These are phyloP conservation scores for Phytophthora palmivora DNA, from an alignment of 352 stramenopile species.

Conservation along the genomic window DNA sequence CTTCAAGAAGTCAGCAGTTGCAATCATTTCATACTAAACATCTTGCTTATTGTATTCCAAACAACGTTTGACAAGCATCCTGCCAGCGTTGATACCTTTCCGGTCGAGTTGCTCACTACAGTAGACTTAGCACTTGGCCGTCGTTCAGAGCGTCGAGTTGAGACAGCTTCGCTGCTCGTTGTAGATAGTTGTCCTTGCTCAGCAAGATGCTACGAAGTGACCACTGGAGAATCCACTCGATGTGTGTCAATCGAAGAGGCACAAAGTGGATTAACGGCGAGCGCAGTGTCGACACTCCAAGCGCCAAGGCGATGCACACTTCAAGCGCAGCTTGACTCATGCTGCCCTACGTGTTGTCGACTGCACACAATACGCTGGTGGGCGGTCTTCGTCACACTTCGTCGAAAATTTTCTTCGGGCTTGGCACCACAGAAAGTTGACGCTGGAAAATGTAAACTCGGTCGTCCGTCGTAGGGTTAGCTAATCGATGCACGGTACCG, in stretches of 20 bases:
- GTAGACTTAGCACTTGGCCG: too few relatives aligned
- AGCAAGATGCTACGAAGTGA: conserved; percentile 11
- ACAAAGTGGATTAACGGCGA: conserved; percentile 24
- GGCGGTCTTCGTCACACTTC: conserved; percentile 1
- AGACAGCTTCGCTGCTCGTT: too few relatives aligned
- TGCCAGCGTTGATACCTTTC: too few relatives aligned
- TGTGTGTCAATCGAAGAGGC: conserved; percentile 31
- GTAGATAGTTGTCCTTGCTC: conserved; percentile 15
- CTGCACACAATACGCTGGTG: conserved; percentile 9
- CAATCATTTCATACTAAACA: conserved; percentile 13
- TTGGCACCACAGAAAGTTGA: conserved; percentile 20
- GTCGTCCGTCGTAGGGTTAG: conserved; percentile 27
- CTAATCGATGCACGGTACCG: conserved; percentile 21
- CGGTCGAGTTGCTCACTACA: too few relatives aligned
- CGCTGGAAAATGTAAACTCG: conserved; percentile 25
- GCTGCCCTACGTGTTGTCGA: conserved; percentile 15
- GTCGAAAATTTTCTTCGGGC: conserved; percentile 28
- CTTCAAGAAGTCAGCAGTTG: conserved; percentile 24
- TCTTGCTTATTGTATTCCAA: conserved; percentile 4
- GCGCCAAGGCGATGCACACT: conserved; percentile 8
- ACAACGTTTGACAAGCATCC: too few relatives aligned
- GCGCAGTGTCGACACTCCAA: conserved; percentile 20
- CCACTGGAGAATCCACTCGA: conserved; percentile 30
- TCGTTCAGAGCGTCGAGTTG: too few relatives aligned
- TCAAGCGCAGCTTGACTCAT: conserved; percentile 25